Conservation (phyloP, 2,329 filamentous ascomycete species). For the Coleophoma crateriformis region DNA sequence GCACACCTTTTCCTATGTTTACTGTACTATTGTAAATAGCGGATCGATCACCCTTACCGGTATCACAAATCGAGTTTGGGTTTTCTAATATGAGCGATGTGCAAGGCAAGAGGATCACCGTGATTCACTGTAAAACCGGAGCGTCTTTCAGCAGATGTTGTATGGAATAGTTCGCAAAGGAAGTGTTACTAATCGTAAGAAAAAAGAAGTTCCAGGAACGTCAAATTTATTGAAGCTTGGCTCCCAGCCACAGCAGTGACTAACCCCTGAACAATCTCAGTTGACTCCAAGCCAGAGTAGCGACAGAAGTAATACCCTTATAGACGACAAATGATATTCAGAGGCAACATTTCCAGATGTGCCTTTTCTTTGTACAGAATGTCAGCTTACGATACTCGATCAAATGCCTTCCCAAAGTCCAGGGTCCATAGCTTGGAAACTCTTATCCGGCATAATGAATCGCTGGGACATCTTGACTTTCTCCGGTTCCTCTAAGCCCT, state of each 20-base stretch:
- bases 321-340: no score
- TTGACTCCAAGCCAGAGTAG: no score
- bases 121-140: no score
- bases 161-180: no score
- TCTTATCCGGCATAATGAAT: not conserved
- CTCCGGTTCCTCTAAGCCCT: not conserved
- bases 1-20: constrained; percentile 39
- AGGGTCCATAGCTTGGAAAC: not conserved
- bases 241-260: no score
- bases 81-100: constrained; percentile 4
- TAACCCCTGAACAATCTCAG: no score
- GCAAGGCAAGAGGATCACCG: no score
- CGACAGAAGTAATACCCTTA: no score
- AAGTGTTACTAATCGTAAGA: no score
- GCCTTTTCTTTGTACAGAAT: no score
- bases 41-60: constrained; percentile 8
- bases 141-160: no score
- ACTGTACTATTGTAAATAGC: constrained; percentile 68
- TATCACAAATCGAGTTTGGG: constrained; percentile 15
- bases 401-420: constrained; percentile 1
- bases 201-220: not conserved
- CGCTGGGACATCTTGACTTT: not conserved
- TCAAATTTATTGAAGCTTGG: not conserved
- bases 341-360: no score
- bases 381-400: not conserved